These are phyloP conservation scores for Sporisorium graminicola DNA, from an alignment of 1,284 basidiomycete genomes.

Conservation along the genomic window DNA sequence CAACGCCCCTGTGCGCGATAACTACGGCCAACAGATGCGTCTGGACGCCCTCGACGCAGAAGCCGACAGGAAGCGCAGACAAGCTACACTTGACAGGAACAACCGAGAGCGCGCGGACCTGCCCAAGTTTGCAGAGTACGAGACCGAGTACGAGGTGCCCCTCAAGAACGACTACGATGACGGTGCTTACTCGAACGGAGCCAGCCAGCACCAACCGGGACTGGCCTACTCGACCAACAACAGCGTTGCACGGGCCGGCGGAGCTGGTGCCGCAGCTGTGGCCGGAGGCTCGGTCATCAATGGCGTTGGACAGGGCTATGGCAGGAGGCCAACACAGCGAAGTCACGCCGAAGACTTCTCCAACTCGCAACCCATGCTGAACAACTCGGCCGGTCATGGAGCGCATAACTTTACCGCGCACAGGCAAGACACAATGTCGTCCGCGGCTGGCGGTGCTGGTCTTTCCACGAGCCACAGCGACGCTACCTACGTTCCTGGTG, in stretches of 20 bases:
- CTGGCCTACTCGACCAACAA: constrained; percentile 43
- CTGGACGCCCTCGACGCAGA: constrained; percentile 65
- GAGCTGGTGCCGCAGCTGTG: constrained; percentile 17
- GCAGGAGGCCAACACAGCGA: constrained; percentile 35
- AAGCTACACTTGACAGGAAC: constrained; percentile 41
- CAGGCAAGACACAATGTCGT: constrained; percentile 29
- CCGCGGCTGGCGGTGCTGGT: constrained; percentile 8
- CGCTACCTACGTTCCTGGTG: constrained; percentile 47
- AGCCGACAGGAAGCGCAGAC: constrained; percentile 55
- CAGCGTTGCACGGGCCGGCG: constrained; percentile 31
- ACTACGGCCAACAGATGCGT: constrained; percentile 61
- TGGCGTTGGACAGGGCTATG: constrained; percentile 59
- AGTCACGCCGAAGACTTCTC: constrained; percentile 32
- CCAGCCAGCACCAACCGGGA: constrained; percentile 35
- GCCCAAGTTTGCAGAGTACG: constrained; percentile 66
- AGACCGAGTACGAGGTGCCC: constrained; percentile 61
- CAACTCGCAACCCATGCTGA: constrained; percentile 39
- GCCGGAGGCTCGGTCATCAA: constrained; percentile 43
- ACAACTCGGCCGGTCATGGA: constrained; percentile 53
- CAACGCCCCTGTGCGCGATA: constrained; percentile 21
- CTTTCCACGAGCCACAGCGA: constrained; percentile 28
- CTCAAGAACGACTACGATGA: constrained; percentile 61
- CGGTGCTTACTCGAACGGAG: constrained; percentile 35
- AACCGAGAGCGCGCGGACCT: constrained; percentile 35
- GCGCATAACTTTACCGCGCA: constrained; percentile 33